These are phyloP conservation scores for Setomelanomma holmii DNA, from an alignment of 2,329 filamentous ascomycete genomes.

Conservation along the genomic window DNA sequence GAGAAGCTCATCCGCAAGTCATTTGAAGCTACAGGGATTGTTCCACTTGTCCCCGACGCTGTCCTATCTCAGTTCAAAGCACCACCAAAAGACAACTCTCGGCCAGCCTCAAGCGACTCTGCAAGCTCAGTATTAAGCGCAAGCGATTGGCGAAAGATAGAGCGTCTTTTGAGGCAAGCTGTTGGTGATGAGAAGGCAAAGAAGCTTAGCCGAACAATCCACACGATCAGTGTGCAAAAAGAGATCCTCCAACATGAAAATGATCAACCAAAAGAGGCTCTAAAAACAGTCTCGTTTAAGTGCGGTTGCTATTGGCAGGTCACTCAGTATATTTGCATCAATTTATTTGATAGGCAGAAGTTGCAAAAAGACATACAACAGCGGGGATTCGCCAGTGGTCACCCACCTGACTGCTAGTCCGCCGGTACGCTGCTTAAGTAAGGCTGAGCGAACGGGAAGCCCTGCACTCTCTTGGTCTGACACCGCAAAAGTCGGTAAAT, in stretches of 20 bases:
- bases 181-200: not conserved
- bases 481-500: no score
- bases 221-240: conserved; percentile 8
- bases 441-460: no score
- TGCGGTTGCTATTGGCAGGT: no score
- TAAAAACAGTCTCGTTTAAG: no score
- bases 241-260: conserved; percentile 9
- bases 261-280: conserved; percentile 3
- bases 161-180: conserved; percentile 1
- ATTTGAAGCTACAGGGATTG: conserved; percentile 11
- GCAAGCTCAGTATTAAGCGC: conserved; percentile 6
- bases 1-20: conserved; percentile 2
- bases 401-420: no score
- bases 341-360: no score
- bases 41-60: conserved; percentile 4
- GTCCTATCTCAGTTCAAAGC: not conserved
- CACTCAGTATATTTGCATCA: no score
- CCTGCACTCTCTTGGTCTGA: no score
- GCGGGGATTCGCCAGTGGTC: no score
- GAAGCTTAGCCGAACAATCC: no score
- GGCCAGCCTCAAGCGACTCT: not conserved
- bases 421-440: no score
- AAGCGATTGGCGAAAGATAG: conserved; percentile 11
- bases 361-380: no score
- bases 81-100: not conserved